A percentile compares a stretch with the other conserved stretches of the same genome.
phyloP scores from a whole-genome alignment of 148 eudicot genomes.

The Fagopyrum esculentum region DNA sequence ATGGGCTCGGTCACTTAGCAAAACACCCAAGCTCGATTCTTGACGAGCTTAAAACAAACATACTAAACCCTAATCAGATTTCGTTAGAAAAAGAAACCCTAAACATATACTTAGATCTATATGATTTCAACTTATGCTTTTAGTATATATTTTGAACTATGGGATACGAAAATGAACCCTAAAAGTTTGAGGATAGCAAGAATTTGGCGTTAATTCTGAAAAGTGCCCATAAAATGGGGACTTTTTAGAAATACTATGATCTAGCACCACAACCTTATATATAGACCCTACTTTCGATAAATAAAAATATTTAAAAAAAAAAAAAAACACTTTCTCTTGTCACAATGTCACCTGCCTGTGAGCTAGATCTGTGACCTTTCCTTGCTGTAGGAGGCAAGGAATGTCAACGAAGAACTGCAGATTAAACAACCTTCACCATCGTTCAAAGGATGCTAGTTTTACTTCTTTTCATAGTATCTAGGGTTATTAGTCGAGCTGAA shows the following conservation, averaged over 20 bases:
- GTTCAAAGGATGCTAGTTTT: neutral
- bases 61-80: too few relatives aligned
- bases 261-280: neutral
- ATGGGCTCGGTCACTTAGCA: too few relatives aligned
- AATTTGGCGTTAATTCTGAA: neutral
- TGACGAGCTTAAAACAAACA: too few relatives aligned
- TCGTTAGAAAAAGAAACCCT: too few relatives aligned
- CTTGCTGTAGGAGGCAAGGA: constrained; percentile 3
- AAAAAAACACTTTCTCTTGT: constrained; percentile 1
- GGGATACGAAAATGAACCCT: too few relatives aligned
- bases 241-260: neutral
- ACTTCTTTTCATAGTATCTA: too few relatives aligned
- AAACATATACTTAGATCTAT: too few relatives aligned
- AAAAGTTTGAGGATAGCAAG: neutral
- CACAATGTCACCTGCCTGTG: neutral
- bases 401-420: neutral
- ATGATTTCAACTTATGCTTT: too few relatives aligned
- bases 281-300: neutral
- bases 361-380: constrained; percentile 1
- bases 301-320: neutral
- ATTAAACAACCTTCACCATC: neutral
- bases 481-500: too few relatives aligned
- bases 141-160: too few relatives aligned
- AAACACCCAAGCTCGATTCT: too few relatives aligned
- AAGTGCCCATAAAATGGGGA: neutral